Evolutionary conservation across 495 filamentous ascomycete genomes (phyloP).

Genomic region (Penicillium lividum): DNA sequence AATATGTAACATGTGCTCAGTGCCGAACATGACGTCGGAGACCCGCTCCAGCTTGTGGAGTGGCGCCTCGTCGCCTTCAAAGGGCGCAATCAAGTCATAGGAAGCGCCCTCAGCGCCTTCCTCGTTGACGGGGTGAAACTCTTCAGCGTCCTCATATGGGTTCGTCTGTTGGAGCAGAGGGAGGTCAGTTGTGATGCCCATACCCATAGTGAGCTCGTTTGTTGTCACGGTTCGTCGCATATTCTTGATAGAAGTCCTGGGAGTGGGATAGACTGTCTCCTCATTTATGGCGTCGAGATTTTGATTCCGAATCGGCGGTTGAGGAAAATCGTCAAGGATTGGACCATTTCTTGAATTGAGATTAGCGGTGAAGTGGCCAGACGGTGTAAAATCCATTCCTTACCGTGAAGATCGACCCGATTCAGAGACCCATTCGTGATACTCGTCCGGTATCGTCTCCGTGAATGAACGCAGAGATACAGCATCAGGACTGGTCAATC

Average conservation of each 20-base stretch:
- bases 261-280: conserved; percentile 24
- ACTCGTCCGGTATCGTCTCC: conserved; percentile 24
- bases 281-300: conserved; percentile 25
- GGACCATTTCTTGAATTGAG: conserved; percentile 18
- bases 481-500: conserved; percentile 15
- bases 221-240: conserved; percentile 26
- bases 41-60: conserved; percentile 55
- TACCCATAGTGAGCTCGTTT: conserved; percentile 2
- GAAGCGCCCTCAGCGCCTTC: conserved; percentile 32
- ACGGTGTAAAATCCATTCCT: neutral
- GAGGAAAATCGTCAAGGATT: conserved; percentile 29
- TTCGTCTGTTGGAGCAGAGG: conserved; percentile 32
- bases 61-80: conserved; percentile 28
- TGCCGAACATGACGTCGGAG: conserved; percentile 64
- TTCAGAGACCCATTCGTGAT: conserved; percentile 29
- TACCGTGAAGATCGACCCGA: conserved; percentile 26
- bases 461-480: conserved; percentile 30
- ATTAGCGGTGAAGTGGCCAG: neutral
- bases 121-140: conserved; percentile 31
- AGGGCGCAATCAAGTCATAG: conserved; percentile 34
- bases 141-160: conserved; percentile 25
- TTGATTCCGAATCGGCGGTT: conserved; percentile 17
- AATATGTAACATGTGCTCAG: conserved; percentile 59
- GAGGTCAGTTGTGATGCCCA: conserved; percentile 12
- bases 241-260: conserved; percentile 25